A percentile compares a stretch with the other conserved stretches of the same genome.
phyloP scores from a whole-genome alignment of 257 asterid genomes.

The Plectranthus barbatus region DNA sequence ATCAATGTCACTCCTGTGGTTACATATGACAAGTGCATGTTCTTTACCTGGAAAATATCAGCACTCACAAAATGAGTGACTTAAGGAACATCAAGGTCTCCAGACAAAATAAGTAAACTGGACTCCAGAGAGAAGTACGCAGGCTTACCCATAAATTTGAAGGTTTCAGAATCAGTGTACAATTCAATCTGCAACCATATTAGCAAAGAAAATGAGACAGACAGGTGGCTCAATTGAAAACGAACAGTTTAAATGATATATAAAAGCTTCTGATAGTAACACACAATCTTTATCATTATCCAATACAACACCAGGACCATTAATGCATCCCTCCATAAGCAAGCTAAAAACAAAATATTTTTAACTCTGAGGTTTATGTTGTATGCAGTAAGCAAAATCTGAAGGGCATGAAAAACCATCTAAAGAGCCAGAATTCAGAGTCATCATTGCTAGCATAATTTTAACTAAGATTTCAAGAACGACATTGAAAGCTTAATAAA shows the following conservation, averaged over 20 bases:
- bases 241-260: background rate
- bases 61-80: slow-evolving; percentile 3
- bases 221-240: slow-evolving; percentile 7
- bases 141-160: slow-evolving; percentile 61
- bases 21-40: slow-evolving; percentile 75
- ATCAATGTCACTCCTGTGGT: slow-evolving; percentile 93
- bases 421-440: background rate
- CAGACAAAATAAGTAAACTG: background rate
- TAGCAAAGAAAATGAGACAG: slow-evolving; percentile 8
- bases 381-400: no score
- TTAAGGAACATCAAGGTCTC: background rate
- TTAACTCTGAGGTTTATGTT: background rate
- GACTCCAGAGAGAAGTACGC: background rate
- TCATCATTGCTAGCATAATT: slow-evolving; percentile 3
- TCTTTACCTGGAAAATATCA: slow-evolving; percentile 66
- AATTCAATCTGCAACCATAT: slow-evolving; percentile 55
- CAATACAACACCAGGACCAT: background rate
- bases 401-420: background rate
- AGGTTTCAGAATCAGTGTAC: slow-evolving; percentile 62
- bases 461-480: background rate
- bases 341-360: slow-evolving; percentile 5
- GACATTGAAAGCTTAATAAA: background rate
- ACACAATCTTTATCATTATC: background rate
- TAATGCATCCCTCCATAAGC: background rate
- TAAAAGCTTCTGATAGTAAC: background rate